phyloP scores from a whole-genome alignment of 1,284 basidiomycete genomes.

The Lentinula novae-zelandiae region DNA sequence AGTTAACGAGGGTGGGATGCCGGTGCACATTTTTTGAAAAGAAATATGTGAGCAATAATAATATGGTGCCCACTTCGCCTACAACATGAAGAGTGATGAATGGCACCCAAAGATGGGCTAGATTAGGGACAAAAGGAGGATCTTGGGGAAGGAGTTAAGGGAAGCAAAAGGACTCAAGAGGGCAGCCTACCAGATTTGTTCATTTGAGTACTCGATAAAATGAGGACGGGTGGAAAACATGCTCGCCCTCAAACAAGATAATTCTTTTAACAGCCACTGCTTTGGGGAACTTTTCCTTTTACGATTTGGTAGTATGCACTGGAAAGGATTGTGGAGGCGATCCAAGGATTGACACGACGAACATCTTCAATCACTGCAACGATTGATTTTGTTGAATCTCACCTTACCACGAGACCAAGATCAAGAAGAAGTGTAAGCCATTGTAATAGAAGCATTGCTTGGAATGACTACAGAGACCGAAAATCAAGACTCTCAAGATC shows the following conservation, averaged over 20 bases:
- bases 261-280: too few species aligned
- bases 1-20: slow-evolving; percentile 47
- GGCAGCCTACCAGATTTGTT: background rate
- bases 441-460: background rate
- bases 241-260: background rate
- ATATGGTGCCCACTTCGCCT: slow-evolving; percentile 45
- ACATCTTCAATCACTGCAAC: background rate
- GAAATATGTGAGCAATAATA: slow-evolving; percentile 44
- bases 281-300: background rate
- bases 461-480: background rate
- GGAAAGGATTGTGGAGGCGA: background rate
- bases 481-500: too few species aligned
- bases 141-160: background rate
- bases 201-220: background rate
- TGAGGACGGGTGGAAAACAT: background rate
- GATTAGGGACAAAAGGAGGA: slow-evolving; percentile 6
- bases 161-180: background rate
- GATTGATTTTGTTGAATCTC: background rate
- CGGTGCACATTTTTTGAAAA: slow-evolving; percentile 36
- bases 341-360: background rate
- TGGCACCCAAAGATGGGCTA: slow-evolving; percentile 19
- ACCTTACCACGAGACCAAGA: background rate
- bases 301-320: background rate
- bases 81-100: slow-evolving; percentile 46
- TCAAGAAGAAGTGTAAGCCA: background rate